Evolutionary conservation across 2,329 filamentous ascomycete species (phyloP).

Genomic region (Dactylellina drechsleri): DNA sequence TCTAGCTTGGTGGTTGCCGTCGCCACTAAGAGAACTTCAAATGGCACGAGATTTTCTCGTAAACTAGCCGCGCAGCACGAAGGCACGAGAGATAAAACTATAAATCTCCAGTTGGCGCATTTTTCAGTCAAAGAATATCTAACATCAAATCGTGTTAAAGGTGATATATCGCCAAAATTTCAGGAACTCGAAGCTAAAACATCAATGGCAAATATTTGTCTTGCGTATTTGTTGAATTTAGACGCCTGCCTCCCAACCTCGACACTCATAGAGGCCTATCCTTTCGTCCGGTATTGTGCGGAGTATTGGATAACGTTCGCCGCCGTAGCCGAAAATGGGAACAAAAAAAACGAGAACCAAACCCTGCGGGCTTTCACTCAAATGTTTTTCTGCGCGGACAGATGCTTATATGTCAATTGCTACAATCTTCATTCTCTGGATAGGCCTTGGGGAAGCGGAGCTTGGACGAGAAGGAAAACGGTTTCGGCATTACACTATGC

Average conservation of each 20-base stretch:
- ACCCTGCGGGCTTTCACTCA: constrained; percentile 1
- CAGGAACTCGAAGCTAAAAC: constrained; percentile 40
- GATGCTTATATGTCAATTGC: neutral
- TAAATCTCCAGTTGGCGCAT: constrained; percentile 27
- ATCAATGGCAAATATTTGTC: constrained; percentile 56
- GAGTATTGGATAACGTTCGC: constrained; percentile 57
- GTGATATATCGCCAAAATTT: constrained; percentile 26
- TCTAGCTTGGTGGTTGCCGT: constrained; percentile 47
- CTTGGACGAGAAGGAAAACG: neutral
- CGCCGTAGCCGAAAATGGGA: constrained; percentile 25
- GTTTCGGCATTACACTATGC: neutral
- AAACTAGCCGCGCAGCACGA: too few relatives aligned
- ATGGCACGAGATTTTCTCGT: too few relatives aligned
- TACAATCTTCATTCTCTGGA: neutral
- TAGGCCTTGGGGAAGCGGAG: neutral
- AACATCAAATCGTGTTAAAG: neutral
- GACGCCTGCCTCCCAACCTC: neutral
- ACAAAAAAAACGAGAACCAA: constrained; percentile 3
- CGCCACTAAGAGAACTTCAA: too few relatives aligned
- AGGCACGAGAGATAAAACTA: neutral
- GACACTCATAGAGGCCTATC: constrained; percentile 34
- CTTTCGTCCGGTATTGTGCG: constrained; percentile 57
- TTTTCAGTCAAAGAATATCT: constrained; percentile 22
- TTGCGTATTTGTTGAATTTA: constrained; percentile 57
- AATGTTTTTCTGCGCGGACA: constrained; percentile 7